Percentiles rank a stretch among this genome's conserved stretches.
Conservation (phyloP, 345 rosid genomes). For the Gossypium arboreum region DNA sequence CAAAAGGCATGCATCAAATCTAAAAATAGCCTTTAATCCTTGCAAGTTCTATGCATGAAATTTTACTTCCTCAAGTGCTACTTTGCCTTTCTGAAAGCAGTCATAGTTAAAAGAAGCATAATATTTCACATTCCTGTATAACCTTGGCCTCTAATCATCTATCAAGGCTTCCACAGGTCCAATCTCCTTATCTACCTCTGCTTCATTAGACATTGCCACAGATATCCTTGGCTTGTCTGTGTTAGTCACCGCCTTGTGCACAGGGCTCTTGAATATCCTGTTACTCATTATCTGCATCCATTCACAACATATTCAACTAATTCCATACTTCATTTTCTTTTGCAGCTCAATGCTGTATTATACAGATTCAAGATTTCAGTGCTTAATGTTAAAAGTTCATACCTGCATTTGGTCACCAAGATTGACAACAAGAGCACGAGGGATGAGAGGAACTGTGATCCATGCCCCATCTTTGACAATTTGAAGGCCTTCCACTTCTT, state of each 20-base stretch:
- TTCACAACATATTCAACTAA: not conserved
- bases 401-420: slow-evolving; percentile 55
- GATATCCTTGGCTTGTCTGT: slow-evolving; percentile 35
- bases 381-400: not conserved
- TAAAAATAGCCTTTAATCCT: not conserved
- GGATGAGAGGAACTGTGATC: slow-evolving; percentile 42
- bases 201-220: slow-evolving; percentile 40
- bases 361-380: not conserved
- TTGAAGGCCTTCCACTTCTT: slow-evolving; percentile 47
- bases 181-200: slow-evolving; percentile 35
- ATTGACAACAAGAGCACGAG: slow-evolving; percentile 45
- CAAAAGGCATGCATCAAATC: not conserved
- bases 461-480: slow-evolving; percentile 33
- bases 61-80: slow-evolving; percentile 37
- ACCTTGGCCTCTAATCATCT: slow-evolving; percentile 32
- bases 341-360: not conserved
- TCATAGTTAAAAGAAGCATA: slow-evolving; percentile 41
- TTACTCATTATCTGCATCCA: slow-evolving; percentile 51
- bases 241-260: slow-evolving; percentile 51
- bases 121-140: slow-evolving; percentile 39
- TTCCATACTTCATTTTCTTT: not conserved
- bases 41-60: not conserved
- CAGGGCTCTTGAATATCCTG: slow-evolving; percentile 47
- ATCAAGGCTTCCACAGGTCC: slow-evolving; percentile 33
- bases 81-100: slow-evolving; percentile 37